Percentiles rank a stretch among this genome's conserved stretches.
Evolutionary conservation across 2,329 filamentous ascomycete genomes (phyloP).

Genomic region (Sarocladium strictum): DNA sequence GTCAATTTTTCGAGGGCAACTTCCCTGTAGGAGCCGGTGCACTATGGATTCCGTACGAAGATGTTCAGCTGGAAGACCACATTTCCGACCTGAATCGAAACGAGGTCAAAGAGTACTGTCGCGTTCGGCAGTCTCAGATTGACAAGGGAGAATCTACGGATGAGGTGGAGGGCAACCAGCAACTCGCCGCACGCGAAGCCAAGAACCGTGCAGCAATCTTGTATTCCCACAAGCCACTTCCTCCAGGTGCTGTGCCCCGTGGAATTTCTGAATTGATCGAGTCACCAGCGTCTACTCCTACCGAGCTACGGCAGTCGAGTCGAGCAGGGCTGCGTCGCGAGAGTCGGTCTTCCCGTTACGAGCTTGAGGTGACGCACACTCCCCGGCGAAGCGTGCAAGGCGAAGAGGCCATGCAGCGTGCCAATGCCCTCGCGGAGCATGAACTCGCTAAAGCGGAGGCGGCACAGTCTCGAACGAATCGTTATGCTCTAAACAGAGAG

Average conservation of each 20-base stretch:
- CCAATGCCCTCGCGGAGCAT: conserved; percentile 42
- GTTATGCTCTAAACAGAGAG: conserved; percentile 37
- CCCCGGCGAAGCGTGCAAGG: not conserved
- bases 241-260: not conserved
- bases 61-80: conserved; percentile 53
- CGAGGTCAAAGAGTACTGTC: conserved; percentile 59
- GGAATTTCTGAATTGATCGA: not conserved
- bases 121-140: conserved; percentile 53
- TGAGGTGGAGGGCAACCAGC: conserved; percentile 44
- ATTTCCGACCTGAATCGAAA: conserved; percentile 42
- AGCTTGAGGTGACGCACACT: not conserved
- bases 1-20: conserved; percentile 51
- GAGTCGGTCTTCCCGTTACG: not conserved
- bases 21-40: conserved; percentile 55
- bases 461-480: conserved; percentile 44
- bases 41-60: conserved; percentile 57
- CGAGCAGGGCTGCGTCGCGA: not conserved
- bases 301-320: not conserved
- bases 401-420: conserved; percentile 33
- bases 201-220: conserved; percentile 35
- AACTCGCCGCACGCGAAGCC: conserved; percentile 44
- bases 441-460: conserved; percentile 48
- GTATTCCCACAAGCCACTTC: not conserved
- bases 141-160: conserved; percentile 45
- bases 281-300: conserved; percentile 15